Evolutionary conservation across 2,329 filamentous ascomycete genomes (phyloP).

Genomic region (Penicillium sp.): DNA sequence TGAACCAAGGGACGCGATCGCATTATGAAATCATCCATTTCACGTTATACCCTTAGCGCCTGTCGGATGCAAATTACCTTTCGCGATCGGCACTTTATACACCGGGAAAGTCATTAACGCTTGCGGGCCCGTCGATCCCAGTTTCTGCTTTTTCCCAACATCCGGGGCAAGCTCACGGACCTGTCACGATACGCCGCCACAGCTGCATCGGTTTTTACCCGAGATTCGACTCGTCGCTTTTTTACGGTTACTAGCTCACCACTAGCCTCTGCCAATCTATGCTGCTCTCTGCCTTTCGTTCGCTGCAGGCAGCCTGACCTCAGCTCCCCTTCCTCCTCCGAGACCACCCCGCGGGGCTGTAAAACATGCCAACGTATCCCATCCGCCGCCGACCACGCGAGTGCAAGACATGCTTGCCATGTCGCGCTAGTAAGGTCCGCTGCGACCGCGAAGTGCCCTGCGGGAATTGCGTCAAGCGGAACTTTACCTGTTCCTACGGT

Average conservation of each 20-base stretch:
- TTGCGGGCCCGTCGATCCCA: neutral
- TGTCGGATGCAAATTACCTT: neutral
- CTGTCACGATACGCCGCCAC: neutral
- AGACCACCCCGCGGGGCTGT: slow-evolving; percentile 14
- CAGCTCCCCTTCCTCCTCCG: slow-evolving; percentile 5
- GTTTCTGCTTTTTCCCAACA: neutral
- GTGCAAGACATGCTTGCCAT: slow-evolving; percentile 51
- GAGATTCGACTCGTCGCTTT: slow-evolving; percentile 2
- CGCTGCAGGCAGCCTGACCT: slow-evolving; percentile 13
- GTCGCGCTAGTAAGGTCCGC: slow-evolving; percentile 53
- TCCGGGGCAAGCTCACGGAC: slow-evolving; percentile 5
- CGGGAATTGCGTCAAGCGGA: slow-evolving; percentile 43
- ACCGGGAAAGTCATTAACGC: neutral
- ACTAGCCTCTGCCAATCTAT: slow-evolving; percentile 6
- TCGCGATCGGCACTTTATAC: slow-evolving; percentile 7
- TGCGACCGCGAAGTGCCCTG: slow-evolving; percentile 45
- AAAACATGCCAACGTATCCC: slow-evolving; percentile 34
- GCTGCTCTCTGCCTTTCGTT: slow-evolving; percentile 14
- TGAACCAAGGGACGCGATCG: slow-evolving; percentile 9
- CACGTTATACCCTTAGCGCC: neutral
- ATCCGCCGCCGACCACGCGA: slow-evolving; percentile 39
- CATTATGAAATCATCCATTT: slow-evolving; percentile 22
- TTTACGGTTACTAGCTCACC: neutral
- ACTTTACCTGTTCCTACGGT: slow-evolving; percentile 41
- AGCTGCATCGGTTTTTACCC: neutral